Conservation (phyloP, 2,329 filamentous ascomycete genomes). For the Trichophyton equinum region DNA sequence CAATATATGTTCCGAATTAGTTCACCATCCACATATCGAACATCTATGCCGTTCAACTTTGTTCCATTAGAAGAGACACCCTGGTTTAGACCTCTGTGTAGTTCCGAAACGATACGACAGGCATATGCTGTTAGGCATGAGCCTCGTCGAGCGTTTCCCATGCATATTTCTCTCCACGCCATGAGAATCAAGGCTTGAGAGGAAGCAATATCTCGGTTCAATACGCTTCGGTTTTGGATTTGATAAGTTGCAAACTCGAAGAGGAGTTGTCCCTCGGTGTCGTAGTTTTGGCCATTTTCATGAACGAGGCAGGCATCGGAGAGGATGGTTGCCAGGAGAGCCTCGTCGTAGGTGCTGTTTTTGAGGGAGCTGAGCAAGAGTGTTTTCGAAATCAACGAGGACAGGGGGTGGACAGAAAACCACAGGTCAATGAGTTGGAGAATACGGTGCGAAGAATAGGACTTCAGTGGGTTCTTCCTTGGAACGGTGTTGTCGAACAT, state of each 20-base stretch:
- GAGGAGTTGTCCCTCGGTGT: conserved; percentile 5
- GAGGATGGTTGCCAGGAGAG: conserved; percentile 8
- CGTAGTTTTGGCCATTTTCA: conserved; percentile 8
- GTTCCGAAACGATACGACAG: conserved; percentile 7
- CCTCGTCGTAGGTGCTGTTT: conserved; percentile 9
- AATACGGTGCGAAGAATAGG: conserved; percentile 9
- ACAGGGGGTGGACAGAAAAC: conserved; percentile 9
- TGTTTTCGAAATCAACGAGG: conserved; percentile 7
- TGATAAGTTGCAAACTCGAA: conserved; percentile 6
- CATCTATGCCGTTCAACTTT: conserved; percentile 9
- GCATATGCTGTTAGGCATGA: conserved; percentile 7
- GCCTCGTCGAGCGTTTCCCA: conserved; percentile 7
- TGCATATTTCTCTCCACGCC: conserved; percentile 9
- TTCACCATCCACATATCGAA: conserved; percentile 9
- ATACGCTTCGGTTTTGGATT: conserved; percentile 6
- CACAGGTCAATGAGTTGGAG: conserved; percentile 10
- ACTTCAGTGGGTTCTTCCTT: conserved; percentile 8
- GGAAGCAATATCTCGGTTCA: conserved; percentile 5
- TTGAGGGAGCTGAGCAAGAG: conserved; percentile 8
- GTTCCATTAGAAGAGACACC: conserved; percentile 8
- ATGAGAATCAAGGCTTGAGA: conserved; percentile 10
- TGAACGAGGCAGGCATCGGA: conserved; percentile 9
- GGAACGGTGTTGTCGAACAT: conserved; percentile 7
- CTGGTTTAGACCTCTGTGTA: conserved; percentile 7
- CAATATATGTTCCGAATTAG: conserved; percentile 10